Base-by-base conservation (phyloP, 2,329 filamentous ascomycete genomes). In the Fusarium sp. region DNA sequence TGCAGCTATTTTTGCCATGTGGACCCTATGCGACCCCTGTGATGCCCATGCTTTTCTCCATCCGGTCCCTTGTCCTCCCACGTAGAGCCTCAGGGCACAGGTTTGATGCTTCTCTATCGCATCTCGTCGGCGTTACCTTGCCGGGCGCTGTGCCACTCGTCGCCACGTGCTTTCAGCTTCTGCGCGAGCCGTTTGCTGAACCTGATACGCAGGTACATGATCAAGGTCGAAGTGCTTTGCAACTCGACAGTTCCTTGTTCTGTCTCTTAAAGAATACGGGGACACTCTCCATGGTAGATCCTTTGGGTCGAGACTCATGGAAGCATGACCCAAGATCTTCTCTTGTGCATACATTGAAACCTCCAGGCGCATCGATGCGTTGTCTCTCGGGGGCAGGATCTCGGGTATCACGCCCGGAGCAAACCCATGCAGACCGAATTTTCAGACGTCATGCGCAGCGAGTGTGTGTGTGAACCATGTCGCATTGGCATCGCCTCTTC, bases 381-480 rank as follows among this genome's bases (percentile, higher is more conserved):
- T 73, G 63, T 70, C 41, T 62, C 48, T 52, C 27, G 32, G 60
- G 34, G 25, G 7, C 13, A 54, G 43, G 20, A 67, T 56, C n/a
- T 62, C 64, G 6, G n/a, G 57, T 63, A 67, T 32, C 37, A 43
- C 59, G 25, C 32, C 23, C 10, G 25, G 16, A 58, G 58, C 32
- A 25, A 60, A 61, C 37, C 70, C 70, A 62, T 76, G 64, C 67
- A 75, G 70, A 67, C 67, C 73, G 70, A 74, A 72, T 59, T 59
- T 70, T 50, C 27, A 48, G 50, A 66, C 58, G 58, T 71, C 41
- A 73, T 74, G 71, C 71, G 57, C 56, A 39, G 60, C 63, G 27
- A 20, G 41, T 23, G 6, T 25, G 20, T 45, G 48, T 30, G 41
- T 72, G 25, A 37, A 45, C 66, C 37, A 34, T 71, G 60, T 35